Conservation (phyloP, 306 rosid genomes). For the Begonia peltatifolia region DNA sequence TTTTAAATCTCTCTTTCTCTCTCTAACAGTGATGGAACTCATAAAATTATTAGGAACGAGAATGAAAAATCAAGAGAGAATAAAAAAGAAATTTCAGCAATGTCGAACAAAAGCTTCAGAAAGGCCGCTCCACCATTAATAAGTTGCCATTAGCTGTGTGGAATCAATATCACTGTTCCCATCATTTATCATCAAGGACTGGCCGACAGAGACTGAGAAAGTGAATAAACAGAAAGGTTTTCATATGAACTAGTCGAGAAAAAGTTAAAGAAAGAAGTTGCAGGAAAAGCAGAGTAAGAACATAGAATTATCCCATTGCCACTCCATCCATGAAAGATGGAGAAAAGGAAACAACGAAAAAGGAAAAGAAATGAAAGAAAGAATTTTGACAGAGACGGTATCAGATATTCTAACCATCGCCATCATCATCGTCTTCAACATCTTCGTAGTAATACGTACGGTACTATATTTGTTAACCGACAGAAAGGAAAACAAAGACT, state of each 20-base stretch:
- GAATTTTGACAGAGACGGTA: conserved; percentile 1
- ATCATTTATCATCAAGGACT: not conserved
- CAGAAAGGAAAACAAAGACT: not conserved
- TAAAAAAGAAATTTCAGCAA: too few relatives aligned
- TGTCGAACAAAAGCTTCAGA: too few relatives aligned
- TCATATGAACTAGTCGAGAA: not conserved
- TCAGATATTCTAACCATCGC: conserved; percentile 2
- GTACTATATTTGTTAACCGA: not conserved
- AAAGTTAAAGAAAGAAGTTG: not conserved
- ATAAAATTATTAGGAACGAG: too few relatives aligned
- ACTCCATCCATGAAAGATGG: not conserved
- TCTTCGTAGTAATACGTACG: conserved; percentile 2
- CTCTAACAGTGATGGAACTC: too few relatives aligned
- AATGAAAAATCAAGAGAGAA: too few relatives aligned
- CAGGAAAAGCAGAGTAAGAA: not conserved
- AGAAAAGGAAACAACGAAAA: not conserved
- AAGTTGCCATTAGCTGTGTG: too few relatives aligned
- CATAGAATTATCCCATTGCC: not conserved
- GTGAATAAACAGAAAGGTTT: not conserved
- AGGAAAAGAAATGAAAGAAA: not conserved
- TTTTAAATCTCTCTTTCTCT: too few relatives aligned
- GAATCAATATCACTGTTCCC: too few relatives aligned
- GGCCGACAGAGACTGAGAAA: not conserved
- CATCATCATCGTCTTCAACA: conserved; percentile 1
- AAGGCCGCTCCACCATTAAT: too few relatives aligned